Evolutionary conservation across 1,139 yeast species (phyloP), one percentile per base, ranked within the genome.

Genomic region (Arxiozyma bovina): DNA sequence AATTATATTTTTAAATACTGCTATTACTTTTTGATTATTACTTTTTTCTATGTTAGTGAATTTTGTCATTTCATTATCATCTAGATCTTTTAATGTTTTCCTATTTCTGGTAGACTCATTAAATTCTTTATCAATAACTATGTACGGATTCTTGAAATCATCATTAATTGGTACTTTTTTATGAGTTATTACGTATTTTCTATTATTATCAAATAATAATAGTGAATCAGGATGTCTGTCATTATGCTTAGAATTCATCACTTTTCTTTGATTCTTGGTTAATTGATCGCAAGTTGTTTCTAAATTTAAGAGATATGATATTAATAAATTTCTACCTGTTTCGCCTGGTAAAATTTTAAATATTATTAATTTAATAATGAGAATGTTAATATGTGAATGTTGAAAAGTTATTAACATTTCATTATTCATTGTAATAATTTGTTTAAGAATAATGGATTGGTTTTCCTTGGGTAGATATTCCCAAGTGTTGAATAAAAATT

Each of bases 401-500:
- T 46, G 49, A 21, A 46, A 46, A 38, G 22, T 46, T 3, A 6
- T 21, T 30, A 21, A 21, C 40, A 34, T 34, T 34, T 34, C 40
- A 34, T 34, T 21, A 18, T 38, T 41, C 21, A 43, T 43, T 15
- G 15, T 18, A 12, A 46, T 46, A n/a, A 46, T 22, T 7, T 46
- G 42, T 34, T 46, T 21, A 12, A 48, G 27, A n/a, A 48, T 48
- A 3, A 11, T 17, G 6, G 25, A 3, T n/a, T 34, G 48, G 1
- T 17, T 25, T 3, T 50, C 48, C 1, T 21, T 7, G 0, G 70
- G 62, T 3, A 68, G 53, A 42, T 44, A 53, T 4, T 51, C 48
- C 73, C 73, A 69, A 4, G 59, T 57, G 53, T 68, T 69, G 53
- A 68, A 68, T 9, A 66, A 48, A 27, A 63, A 61, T 2, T 63